Base-by-base conservation (phyloP, 108 stramenopile species). In the Stephanodiscus triporus region DNA sequence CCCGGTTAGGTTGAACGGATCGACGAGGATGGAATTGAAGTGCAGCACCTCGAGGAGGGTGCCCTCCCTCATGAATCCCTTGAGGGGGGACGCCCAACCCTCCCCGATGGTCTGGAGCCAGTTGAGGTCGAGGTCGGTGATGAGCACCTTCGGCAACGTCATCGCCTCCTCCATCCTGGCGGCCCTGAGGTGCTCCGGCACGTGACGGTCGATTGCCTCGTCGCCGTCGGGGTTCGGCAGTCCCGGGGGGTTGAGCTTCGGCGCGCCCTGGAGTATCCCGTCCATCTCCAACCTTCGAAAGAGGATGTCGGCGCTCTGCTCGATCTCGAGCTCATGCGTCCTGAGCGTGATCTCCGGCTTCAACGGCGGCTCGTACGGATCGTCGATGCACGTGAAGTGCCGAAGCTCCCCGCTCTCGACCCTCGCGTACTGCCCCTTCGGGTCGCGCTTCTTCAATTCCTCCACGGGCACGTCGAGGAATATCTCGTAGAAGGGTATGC, bases 31-130 rank as follows among this genome's bases (percentile, higher is more conserved):
- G 51, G 92, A 94, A 83, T 97, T 97, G 88, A 97, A 97, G 87
- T 99, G 98, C 24, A 99, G 68, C 1, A 97, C 91, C 75, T 99
- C 97, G 68, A 99, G 86, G 63, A 99, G 73, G 22, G 92, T 91
- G 29, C 97, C 97, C 80, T 99, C 97, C n/a, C 98, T 71, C 98
- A 99, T 99, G 82, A 99, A 99, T 71, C 98, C 98, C 79, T 87
- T 95, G 63, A 99, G 89, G 13, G 98, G 98, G n/a, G 89, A 78
- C 5, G 98, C 98, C 98, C 98, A 99, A 10, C 98, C 98, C 78
- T 99, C 98, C 30, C 96, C 97, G 80, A 99, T 90, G 55, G 93
- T 93, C 73, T 98, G 95, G 50, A 96, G 82, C 98, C 98, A 99
- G 73, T 97, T 98, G 67, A 98, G 71, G 82, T 98, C 98, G 81